Base-by-base conservation (phyloP, 805 yeast species). In the Zygosaccharomyces bailii region DNA sequence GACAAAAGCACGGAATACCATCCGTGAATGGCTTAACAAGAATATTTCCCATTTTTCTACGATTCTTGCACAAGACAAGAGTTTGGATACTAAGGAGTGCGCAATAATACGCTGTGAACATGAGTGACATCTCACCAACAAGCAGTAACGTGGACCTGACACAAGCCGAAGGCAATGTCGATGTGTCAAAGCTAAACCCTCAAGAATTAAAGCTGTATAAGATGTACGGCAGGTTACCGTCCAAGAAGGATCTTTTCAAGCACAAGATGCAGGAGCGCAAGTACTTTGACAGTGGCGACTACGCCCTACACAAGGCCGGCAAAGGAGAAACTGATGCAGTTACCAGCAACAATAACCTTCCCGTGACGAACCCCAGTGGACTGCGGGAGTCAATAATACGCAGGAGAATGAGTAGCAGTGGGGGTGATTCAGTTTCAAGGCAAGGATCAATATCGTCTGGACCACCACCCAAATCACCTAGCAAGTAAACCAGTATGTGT, bases 241-340 rank as follows among this genome's bases (percentile, higher is more conserved):
- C 89, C 20, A 82, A 79, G 45, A 82, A 83, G 45, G 95, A 88
- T 51, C 71, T 89, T 16, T 71, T 89, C 41, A 75, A 84, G 41
- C 78, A 83, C 49, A 86, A 84, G 61, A 69, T 86, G 56, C 86
- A 85, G 65, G 96, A 89, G 52, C 79, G 96, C 56, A 90, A 88
- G 69, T 89, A 85, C 65, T 90, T 89, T 59, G 97, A 89, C 60
- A 84, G 95, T 50, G 96, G 96, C 7, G 97, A 89, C 66, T 89
- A 89, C 65, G 96, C 96, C 8, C 76, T 89, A 75, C 85, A 80
- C 54, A 82, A 73, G 62, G 86, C 81, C 2, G 87, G 87, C 5
- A 70, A 71, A 9, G 47, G 53, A 9, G 65, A 55, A 21, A 42
- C 55, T 2, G 60, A 57, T 36, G 63, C 56, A 19, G 45, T 50